phyloP scores from a whole-genome alignment of 441 rosid genomes.

The Theobroma grandiflorum region DNA sequence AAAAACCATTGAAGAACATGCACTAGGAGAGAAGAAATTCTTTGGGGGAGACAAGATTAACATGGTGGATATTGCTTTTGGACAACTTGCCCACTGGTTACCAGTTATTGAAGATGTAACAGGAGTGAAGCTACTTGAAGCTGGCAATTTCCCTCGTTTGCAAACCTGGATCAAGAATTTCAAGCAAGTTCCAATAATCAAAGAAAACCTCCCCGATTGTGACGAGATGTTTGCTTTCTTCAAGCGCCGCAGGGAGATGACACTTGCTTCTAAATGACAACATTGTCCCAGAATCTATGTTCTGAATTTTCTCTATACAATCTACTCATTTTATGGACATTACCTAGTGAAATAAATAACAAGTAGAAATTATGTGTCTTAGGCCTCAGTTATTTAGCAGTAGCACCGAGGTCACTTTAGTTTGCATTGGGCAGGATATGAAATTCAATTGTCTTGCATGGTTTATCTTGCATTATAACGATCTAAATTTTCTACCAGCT shows the following conservation, averaged over 20 bases:
- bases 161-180: constrained; percentile 39
- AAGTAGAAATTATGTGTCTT: too few species aligned
- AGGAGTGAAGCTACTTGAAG: constrained; percentile 29
- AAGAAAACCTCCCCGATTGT: constrained; percentile 38
- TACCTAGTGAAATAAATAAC: too few species aligned
- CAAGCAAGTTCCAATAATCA: constrained; percentile 32
- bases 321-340: too few species aligned
- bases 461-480: too few species aligned
- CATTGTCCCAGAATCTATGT: not conserved
- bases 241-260: not conserved
- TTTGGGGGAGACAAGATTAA: constrained; percentile 39
- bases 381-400: too few species aligned
- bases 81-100: constrained; percentile 32
- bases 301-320: too few species aligned
- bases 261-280: not conserved
- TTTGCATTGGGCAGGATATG: too few species aligned
- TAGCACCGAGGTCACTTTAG: too few species aligned
- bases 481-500: too few species aligned
- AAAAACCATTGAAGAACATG: constrained; percentile 37
- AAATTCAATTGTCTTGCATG: too few species aligned
- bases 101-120: constrained; percentile 30
- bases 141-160: constrained; percentile 35
- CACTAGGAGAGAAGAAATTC: constrained; percentile 30
- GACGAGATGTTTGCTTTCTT: constrained; percentile 10
- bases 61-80: constrained; percentile 38